These are phyloP conservation scores for Claviceps sp. DNA, from an alignment of 2,329 filamentous ascomycete genomes.

Conservation along the genomic window DNA sequence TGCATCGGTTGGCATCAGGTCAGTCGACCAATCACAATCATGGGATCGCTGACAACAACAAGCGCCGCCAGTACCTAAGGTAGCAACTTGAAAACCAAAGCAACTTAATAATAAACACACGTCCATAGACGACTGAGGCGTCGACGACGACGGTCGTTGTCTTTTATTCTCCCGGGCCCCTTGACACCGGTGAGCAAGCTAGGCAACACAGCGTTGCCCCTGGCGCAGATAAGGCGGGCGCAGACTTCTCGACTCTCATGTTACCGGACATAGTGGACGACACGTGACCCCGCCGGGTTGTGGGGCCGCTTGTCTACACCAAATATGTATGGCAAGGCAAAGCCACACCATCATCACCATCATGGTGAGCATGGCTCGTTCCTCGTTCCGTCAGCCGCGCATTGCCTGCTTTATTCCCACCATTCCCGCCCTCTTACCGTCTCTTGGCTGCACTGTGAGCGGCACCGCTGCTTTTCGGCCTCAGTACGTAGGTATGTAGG, in stretches of 20 bases:
- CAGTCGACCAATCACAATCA: slow-evolving; percentile 7
- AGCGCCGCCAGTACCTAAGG: neutral
- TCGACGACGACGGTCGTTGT: no score
- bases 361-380: no score
- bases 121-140: neutral
- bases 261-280: neutral
- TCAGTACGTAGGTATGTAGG: neutral
- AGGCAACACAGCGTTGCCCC: neutral
- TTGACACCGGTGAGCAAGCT: neutral
- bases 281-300: neutral
- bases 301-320: neutral
- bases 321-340: no score
- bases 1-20: neutral
- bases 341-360: neutral
- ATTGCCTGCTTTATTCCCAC: neutral
- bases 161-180: neutral
- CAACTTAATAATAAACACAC: no score
- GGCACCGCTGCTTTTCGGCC: slow-evolving; percentile 2
- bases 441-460: neutral
- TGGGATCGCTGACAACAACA: neutral
- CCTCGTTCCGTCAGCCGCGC: neutral
- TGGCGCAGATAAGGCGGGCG: neutral
- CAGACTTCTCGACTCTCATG: no score
- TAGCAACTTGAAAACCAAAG: no score
- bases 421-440: neutral